Percentiles rank a stretch among this genome's conserved stretches.
phyloP scores from a whole-genome alignment of 345 rosid species.

The Populus simonii region DNA sequence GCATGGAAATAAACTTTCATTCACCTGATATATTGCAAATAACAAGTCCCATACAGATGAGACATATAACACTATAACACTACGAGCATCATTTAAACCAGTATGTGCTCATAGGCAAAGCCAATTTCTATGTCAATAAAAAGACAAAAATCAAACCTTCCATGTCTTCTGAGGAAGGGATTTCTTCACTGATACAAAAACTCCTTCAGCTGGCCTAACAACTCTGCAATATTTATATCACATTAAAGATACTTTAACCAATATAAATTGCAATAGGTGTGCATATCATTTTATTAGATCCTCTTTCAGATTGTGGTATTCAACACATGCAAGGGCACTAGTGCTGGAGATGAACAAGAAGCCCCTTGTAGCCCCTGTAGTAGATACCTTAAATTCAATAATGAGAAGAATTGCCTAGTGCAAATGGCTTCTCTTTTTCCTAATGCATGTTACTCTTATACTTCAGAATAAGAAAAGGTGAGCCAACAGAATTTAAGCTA shows the following conservation, averaged over 20 bases:
- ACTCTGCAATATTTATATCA: conserved; percentile 48
- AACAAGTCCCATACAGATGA: conserved; percentile 9
- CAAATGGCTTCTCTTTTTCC: conserved; percentile 1
- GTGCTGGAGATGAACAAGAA: background rate
- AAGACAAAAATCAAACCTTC: conserved; percentile 57
- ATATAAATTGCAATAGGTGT: conserved; percentile 1
- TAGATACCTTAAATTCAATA: background rate
- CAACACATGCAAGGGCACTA: background rate
- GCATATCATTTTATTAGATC: background rate
- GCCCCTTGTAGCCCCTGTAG: background rate
- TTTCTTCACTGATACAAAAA: conserved; percentile 80
- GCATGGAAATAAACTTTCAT: conserved; percentile 81
- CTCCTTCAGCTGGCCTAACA: conserved; percentile 73
- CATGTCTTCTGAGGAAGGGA: conserved; percentile 78
- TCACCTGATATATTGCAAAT: conserved; percentile 52
- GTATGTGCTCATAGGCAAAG: background rate
- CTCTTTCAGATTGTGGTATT: background rate
- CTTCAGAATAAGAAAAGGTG: no score
- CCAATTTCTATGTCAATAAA: background rate
- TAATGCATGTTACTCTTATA: background rate
- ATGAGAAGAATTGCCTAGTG: background rate
- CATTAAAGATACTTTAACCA: conserved; percentile 3
- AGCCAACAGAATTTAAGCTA: no score
- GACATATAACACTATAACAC: background rate
- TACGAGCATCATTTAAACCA: no score